Conservation (phyloP, 345 rosid genomes). For the Litchi chinensis region DNA sequence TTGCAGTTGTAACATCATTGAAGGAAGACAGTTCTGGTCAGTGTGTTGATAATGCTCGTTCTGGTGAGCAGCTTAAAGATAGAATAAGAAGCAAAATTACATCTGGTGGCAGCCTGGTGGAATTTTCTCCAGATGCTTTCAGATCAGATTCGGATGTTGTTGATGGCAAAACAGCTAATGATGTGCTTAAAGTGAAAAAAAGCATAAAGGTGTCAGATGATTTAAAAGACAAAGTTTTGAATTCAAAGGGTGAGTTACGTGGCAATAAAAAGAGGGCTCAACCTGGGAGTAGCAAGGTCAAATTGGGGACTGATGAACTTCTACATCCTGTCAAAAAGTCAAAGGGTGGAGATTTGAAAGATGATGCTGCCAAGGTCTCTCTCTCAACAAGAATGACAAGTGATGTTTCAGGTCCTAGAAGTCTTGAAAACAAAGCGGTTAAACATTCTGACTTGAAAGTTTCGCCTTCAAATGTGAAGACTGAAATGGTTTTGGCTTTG, state of each 20-base stretch:
- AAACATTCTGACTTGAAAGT: conserved; percentile 33
- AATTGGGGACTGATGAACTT: conserved; percentile 38
- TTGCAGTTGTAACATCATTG: conserved; percentile 28
- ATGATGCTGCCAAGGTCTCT: conserved; percentile 30
- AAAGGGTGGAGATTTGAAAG: conserved; percentile 43
- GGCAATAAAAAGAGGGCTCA: conserved; percentile 44
- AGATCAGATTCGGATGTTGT: conserved; percentile 34
- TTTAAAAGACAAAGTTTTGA: conserved; percentile 26
- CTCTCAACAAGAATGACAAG: conserved; percentile 30
- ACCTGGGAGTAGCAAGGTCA: conserved; percentile 44
- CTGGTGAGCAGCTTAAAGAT: conserved; percentile 44
- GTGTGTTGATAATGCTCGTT: conserved; percentile 23
- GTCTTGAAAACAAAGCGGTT: conserved; percentile 35
- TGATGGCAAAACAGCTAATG: conserved; percentile 41
- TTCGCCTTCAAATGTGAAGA: conserved; percentile 31
- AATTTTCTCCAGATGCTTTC: conserved; percentile 29
- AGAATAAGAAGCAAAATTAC: conserved; percentile 33
- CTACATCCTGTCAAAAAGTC: conserved; percentile 51
- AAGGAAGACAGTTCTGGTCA: conserved; percentile 38
- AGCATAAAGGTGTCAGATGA: conserved; percentile 34
- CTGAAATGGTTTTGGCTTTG: conserved; percentile 44
- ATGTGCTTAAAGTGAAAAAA: conserved; percentile 35
- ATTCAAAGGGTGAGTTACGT: conserved; percentile 32
- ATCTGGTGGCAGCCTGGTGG: conserved; percentile 31
- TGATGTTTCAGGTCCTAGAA: conserved; percentile 35